Evolutionary conservation across 2,329 filamentous ascomycete genomes (phyloP).

Genomic region (Apiospora aurea): DNA sequence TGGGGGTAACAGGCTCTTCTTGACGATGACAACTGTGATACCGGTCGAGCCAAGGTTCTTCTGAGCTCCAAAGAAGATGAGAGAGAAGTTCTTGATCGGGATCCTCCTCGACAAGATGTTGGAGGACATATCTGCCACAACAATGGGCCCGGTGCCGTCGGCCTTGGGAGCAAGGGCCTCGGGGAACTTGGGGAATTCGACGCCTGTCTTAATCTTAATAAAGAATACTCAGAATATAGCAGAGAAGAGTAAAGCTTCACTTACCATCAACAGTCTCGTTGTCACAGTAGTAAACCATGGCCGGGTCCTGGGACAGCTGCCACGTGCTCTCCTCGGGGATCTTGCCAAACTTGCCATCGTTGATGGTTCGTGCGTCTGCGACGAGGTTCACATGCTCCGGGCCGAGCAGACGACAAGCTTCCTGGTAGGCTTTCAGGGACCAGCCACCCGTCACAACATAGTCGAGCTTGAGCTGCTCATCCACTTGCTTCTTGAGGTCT

Average conservation of each 20-base stretch:
- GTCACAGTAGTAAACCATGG: slow-evolving; percentile 88
- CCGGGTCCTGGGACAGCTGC: slow-evolving; percentile 72
- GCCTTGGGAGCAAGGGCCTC: slow-evolving; percentile 62
- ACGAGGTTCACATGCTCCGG: slow-evolving; percentile 82
- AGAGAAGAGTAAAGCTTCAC: too few species aligned
- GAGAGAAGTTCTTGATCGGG: slow-evolving; percentile 78
- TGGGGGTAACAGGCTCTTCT: slow-evolving; percentile 80
- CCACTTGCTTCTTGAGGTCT: slow-evolving; percentile 68
- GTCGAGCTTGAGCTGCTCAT: slow-evolving; percentile 79
- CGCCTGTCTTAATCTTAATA: slow-evolving; percentile 41
- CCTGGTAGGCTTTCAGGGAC: slow-evolving; percentile 88
- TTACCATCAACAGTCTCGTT: slow-evolving; percentile 90
- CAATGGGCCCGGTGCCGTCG: slow-evolving; percentile 72
- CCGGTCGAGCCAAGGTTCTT: slow-evolving; percentile 92
- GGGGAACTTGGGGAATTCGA: slow-evolving; percentile 83
- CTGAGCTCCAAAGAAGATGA: slow-evolving; percentile 92
- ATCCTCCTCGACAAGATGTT: slow-evolving; percentile 88
- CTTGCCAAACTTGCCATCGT: slow-evolving; percentile 83
- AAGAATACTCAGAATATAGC: too few species aligned
- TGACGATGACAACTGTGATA: slow-evolving; percentile 84
- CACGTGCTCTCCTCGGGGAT: slow-evolving; percentile 82
- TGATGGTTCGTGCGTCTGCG: slow-evolving; percentile 68
- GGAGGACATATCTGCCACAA: slow-evolving; percentile 92
- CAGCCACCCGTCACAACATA: slow-evolving; percentile 92
- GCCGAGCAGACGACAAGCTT: slow-evolving; percentile 80